Conservation (phyloP, 805 yeast species). For the Pichia scutulata region DNA sequence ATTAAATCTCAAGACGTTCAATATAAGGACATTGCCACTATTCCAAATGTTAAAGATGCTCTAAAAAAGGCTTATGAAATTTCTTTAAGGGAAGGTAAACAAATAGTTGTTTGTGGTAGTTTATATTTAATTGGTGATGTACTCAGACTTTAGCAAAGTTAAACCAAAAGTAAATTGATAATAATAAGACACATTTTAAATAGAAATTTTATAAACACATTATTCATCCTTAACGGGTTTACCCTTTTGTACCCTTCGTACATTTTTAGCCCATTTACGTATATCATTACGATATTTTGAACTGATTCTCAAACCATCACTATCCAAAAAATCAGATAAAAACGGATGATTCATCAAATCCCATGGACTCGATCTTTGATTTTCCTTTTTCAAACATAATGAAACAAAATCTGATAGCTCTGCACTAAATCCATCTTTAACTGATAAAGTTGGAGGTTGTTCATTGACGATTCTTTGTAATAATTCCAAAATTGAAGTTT, state of each 20-base stretch:
- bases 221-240: slow-evolving; percentile 17
- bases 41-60: slow-evolving; percentile 21
- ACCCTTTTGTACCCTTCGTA: slow-evolving; percentile 31
- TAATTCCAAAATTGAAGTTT: slow-evolving; percentile 72
- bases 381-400: slow-evolving; percentile 67
- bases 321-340: slow-evolving; percentile 21
- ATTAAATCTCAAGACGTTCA: slow-evolving; percentile 20
- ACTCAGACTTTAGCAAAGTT: slow-evolving; percentile 24
- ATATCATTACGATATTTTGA: slow-evolving; percentile 22
- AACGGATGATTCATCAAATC: slow-evolving; percentile 45
- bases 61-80: slow-evolving; percentile 18
- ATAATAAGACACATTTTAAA: background rate
- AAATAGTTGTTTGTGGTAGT: slow-evolving; percentile 60
- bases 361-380: slow-evolving; percentile 65
- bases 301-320: slow-evolving; percentile 27
- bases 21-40: background rate
- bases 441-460: slow-evolving; percentile 64
- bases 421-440: slow-evolving; percentile 38
- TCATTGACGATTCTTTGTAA: slow-evolving; percentile 92
- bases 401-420: slow-evolving; percentile 62
- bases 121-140: slow-evolving; percentile 59
- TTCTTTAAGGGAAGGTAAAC: slow-evolving; percentile 6
- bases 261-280: slow-evolving; percentile 31
- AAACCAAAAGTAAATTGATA: background rate
- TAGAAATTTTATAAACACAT: background rate